These are phyloP conservation scores for Senna tora DNA, from an alignment of 306 rosid genomes.

Conservation along the genomic window DNA sequence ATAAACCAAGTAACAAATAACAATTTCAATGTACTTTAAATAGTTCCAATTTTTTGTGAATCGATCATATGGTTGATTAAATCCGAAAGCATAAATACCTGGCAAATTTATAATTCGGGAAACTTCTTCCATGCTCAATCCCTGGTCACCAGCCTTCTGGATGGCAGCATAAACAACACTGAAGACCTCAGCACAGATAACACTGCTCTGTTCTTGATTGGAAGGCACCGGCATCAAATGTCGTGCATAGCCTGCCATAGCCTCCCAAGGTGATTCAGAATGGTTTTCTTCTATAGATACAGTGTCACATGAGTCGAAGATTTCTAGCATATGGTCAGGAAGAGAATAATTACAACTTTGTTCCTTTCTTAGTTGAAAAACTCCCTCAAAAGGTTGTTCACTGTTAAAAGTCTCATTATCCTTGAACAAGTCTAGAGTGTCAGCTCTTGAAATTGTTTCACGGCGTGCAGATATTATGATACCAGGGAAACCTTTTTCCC, in stretches of 20 bases:
- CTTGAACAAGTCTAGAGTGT: slow-evolving; percentile 58
- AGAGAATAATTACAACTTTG: slow-evolving; percentile 33
- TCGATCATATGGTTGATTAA: slow-evolving; percentile 17
- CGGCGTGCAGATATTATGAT: slow-evolving; percentile 55
- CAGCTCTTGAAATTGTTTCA: slow-evolving; percentile 54
- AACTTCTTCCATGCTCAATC: slow-evolving; percentile 79
- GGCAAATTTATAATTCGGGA: slow-evolving; percentile 60
- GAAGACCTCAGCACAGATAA: slow-evolving; percentile 65
- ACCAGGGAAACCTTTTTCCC: slow-evolving; percentile 97
- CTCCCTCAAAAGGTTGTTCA: slow-evolving; percentile 43
- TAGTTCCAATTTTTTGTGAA: slow-evolving; percentile 6
- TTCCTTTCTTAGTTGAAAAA: slow-evolving; percentile 32
- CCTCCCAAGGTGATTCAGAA: slow-evolving; percentile 72
- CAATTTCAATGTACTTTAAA: slow-evolving; percentile 17
- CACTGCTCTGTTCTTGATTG: slow-evolving; percentile 48
- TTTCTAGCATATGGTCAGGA: slow-evolving; percentile 52
- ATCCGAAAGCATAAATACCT: slow-evolving; percentile 54
- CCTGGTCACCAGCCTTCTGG: slow-evolving; percentile 90
- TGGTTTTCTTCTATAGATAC: slow-evolving; percentile 43
- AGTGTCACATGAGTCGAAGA: slow-evolving; percentile 43
- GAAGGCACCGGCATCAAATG: slow-evolving; percentile 46
- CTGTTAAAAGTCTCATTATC: slow-evolving; percentile 43
- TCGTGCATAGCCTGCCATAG: slow-evolving; percentile 71
- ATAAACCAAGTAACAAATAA: slow-evolving; percentile 37
- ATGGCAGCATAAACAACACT: slow-evolving; percentile 68